These are phyloP conservation scores for Corylus avellana DNA, from an alignment of 306 rosid genomes.

Conservation along the genomic window DNA sequence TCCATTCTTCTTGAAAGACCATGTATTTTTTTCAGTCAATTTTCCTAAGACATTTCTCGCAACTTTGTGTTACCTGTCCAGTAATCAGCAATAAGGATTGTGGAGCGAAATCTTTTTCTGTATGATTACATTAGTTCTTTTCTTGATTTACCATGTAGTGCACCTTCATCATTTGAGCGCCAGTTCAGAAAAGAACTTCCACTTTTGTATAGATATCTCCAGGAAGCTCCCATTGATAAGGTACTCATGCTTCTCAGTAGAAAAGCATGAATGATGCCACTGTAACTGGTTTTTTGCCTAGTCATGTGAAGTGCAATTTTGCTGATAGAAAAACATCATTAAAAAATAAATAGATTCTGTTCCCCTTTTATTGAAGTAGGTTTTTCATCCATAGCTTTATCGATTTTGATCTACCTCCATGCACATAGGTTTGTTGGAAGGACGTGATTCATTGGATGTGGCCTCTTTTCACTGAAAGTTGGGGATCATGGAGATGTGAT, in stretches of 20 bases:
- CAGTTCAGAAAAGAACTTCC: conserved; percentile 64
- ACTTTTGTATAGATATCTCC: conserved; percentile 56
- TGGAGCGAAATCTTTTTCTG: background rate
- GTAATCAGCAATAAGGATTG: conserved; percentile 2
- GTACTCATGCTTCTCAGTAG: conserved; percentile 36
- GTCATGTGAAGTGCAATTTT: conserved; percentile 1
- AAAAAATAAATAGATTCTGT: background rate
- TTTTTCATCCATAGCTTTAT: conserved; percentile 10
- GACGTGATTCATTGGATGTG: conserved; percentile 93
- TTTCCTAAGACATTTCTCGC: background rate
- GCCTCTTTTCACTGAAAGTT: conserved; percentile 79
- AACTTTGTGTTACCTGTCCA: background rate
- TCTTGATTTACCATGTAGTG: conserved; percentile 49
- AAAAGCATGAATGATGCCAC: background rate
- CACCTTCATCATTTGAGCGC: conserved; percentile 76
- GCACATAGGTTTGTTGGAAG: conserved; percentile 66
- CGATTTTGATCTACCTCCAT: conserved; percentile 5
- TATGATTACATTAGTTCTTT: background rate
- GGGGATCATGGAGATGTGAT: conserved; percentile 82
- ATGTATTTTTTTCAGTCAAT: background rate
- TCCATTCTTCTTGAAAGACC: too few species aligned
- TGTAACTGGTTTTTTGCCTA: background rate
- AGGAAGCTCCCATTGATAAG: conserved; percentile 63
- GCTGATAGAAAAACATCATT: background rate
- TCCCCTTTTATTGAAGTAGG: background rate